Base-by-base conservation (phyloP, 768 basidiomycete genomes). In the Hygrocybe punicea region DNA sequence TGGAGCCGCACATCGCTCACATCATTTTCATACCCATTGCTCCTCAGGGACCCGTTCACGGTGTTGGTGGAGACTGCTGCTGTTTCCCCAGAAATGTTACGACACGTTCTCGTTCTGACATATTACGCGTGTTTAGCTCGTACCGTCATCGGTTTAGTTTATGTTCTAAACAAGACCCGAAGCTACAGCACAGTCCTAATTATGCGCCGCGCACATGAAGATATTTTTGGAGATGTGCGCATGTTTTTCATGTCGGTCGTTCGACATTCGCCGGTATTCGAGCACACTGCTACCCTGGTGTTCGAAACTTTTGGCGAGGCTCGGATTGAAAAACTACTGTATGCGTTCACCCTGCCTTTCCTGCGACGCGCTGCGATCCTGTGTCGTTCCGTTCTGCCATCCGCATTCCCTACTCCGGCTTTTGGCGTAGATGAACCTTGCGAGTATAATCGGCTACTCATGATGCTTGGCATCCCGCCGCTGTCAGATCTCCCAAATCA, bases 241-340 rank as follows among this genome's bases (percentile, higher is more conserved):
- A 88, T 91, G 82, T 93, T 93, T 69, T 91, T 91, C 76, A 89
- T 91, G 81, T 93, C 89, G 1, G 89, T 93, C 47, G 89, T 92
- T 21, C 86, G 92, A 2, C 92, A 94, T 66, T 93, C 91, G 0
- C 89, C 89, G 0, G 82, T 90, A 34, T 89, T 93, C 62, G 91
- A 93, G 60, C 91, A 91, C 63, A 90, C 86, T 0, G 87, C 91
- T 3, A 89, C 86, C 23, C 73, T 89, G 46, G 86, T 86, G 1
- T 86, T 95, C 53, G 84, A 87, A 42, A 82, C 85, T 3, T 87
- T 93, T 60, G 89, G 93, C 51, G 91, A 93, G 65, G 86, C 85
- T 4, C 79, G 87, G 36, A 87, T 98, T 47, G 88, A 94, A 65
- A 91, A 89, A 69, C 71, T 95, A 45, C 73, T 98, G 34, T 95